phyloP scores from a whole-genome alignment of 148 eudicot genomes.

The Diospyros lotus region DNA sequence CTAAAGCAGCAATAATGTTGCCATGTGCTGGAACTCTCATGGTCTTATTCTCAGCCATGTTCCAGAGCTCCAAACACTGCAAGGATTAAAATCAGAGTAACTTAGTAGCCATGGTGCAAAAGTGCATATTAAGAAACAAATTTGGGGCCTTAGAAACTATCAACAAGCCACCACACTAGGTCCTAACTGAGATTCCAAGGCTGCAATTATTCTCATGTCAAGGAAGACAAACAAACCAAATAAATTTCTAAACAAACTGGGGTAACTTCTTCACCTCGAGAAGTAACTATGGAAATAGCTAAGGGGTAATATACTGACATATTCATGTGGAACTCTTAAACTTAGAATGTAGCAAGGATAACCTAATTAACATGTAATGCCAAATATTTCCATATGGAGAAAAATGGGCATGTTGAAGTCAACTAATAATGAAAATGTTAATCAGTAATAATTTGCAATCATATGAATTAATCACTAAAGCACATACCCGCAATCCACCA shows the following conservation, averaged over 20 bases:
- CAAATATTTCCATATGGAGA: not conserved
- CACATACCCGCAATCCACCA: slow-evolving; percentile 83
- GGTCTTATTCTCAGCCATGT: slow-evolving; percentile 93
- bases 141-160: too few relatives aligned
- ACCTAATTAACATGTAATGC: not conserved
- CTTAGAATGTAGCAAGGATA: not conserved
- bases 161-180: not conserved
- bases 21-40: slow-evolving; percentile 91
- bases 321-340: too few relatives aligned
- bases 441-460: not conserved
- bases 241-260: not conserved
- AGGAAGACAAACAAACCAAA: not conserved
- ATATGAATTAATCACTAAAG: not conserved
- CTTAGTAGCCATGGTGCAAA: not conserved
- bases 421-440: not conserved
- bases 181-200: not conserved
- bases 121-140: not conserved
- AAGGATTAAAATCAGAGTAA: not conserved
- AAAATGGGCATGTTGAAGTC: not conserved
- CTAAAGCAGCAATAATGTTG: slow-evolving; percentile 74
- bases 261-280: too few relatives aligned
- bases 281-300: too few relatives aligned
- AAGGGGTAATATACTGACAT: too few relatives aligned
- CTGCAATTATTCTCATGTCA: too few relatives aligned
- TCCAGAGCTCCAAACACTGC: slow-evolving; percentile 96